Base-by-base conservation (phyloP, 768 basidiomycete genomes). In the Pulveroboletus sp. region DNA sequence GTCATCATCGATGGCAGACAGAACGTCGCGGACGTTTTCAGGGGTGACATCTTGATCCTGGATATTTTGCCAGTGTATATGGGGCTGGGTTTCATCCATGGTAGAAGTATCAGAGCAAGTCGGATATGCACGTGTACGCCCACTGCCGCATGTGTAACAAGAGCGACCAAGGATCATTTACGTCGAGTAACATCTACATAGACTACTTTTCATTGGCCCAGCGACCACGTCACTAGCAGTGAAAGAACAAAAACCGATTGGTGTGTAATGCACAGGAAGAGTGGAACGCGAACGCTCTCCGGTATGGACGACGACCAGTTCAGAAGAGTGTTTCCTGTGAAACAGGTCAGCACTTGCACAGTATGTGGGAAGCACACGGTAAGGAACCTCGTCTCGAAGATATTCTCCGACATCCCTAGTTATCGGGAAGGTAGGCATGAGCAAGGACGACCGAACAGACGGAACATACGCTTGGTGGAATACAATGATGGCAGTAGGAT, bases 401-500 rank as follows among this genome's bases (percentile, higher is more conserved):
- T 98, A 99, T 75, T 99, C 96, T 50, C 96, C 96, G 21, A 98
- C 91, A 69, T 99, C 96, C 42, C 93, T 96, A 62, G 42, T 39
- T 28, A 14, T 43, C 11, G 12, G 8, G 7, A 46, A 17, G 31
- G 46, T 18, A 17, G 31, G 46, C n/a, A 47, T 53, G 36, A 62
- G 43, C 46, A 38, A 46, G 27, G 46, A 43, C 14, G 24, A 31
- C 14, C 1, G 36, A 39, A 24, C 15, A 26, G 50, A 43, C 40
- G 26, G 27, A 40, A 47, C 51, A 50, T 65, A 94, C 91, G 96
- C 88, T 74, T 99, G 96, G 65, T 98, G 96, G 71, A 98, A 99
- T 3, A 97, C 96, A 43, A 99, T 85, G 51, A 99, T 97, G 7
- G 90, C 84, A 21, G 94, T 97, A 21, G 96, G 96, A 65, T 98